Evolutionary conservation across 495 filamentous ascomycete species (phyloP).

Genomic region (Penicillium crystallinum): DNA sequence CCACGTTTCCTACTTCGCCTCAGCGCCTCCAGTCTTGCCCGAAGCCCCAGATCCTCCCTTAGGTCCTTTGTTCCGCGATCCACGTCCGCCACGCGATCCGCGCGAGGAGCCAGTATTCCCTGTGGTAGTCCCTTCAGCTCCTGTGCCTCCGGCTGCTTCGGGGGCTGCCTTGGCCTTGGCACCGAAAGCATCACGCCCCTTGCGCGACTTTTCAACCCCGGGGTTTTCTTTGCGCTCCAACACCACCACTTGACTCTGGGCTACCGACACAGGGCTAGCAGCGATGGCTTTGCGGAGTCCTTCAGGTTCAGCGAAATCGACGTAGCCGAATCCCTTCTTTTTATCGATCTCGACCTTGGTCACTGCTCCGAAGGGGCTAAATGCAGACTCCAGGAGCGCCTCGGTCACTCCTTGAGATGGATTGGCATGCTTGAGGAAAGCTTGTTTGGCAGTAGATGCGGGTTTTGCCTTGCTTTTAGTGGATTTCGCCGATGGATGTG

Average conservation of each 20-base stretch:
- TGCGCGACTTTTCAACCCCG: conserved; percentile 35
- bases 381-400: conserved; percentile 62
- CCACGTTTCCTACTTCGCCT: conserved; percentile 9
- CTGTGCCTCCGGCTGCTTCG: neutral
- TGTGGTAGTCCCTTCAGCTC: neutral
- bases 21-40: conserved; percentile 14
- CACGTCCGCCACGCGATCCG: conserved; percentile 33
- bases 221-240: conserved; percentile 66
- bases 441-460: conserved; percentile 61
- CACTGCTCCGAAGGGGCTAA: conserved; percentile 65
- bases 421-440: conserved; percentile 92
- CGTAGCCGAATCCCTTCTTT: conserved; percentile 88
- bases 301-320: conserved; percentile 71
- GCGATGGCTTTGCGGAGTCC: conserved; percentile 71
- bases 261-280: conserved; percentile 73
- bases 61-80: conserved; percentile 27
- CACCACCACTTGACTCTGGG: conserved; percentile 79
- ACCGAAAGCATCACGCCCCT: conserved; percentile 27
- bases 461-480: conserved; percentile 31
- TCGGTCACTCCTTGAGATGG: conserved; percentile 88
- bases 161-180: conserved; percentile 2
- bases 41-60: conserved; percentile 14
- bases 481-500: conserved; percentile 27
- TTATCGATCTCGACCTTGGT: conserved; percentile 82
- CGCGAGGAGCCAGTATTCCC: conserved; percentile 32